These are phyloP conservation scores for Penicillium arizonense DNA, from an alignment of 495 filamentous ascomycete species.

Conservation along the genomic window DNA sequence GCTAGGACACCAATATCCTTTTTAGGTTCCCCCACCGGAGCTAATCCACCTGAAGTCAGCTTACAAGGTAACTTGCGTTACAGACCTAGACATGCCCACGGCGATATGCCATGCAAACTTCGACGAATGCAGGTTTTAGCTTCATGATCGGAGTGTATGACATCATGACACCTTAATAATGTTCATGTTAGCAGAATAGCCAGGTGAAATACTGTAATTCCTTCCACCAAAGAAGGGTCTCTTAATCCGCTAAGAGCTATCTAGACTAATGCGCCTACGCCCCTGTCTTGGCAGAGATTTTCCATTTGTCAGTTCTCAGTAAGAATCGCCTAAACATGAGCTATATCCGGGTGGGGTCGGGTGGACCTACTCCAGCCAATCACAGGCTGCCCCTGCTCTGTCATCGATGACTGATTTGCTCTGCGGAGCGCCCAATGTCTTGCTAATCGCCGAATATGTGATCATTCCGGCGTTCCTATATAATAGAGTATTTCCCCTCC, in stretches of 20 bases:
- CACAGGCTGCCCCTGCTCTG: slow-evolving; percentile 20
- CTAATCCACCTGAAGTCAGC: background rate
- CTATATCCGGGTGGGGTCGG: slow-evolving; percentile 13
- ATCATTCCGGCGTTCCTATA: background rate
- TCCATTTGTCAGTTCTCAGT: slow-evolving; percentile 40
- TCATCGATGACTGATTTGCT: slow-evolving; percentile 37
- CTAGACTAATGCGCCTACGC: background rate
- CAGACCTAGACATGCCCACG: too few species aligned
- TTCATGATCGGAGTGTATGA: slow-evolving; percentile 10
- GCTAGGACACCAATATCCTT: background rate
- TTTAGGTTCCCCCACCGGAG: background rate
- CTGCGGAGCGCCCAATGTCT: slow-evolving; percentile 3
- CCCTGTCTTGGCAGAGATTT: background rate
- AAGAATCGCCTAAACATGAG: slow-evolving; percentile 25
- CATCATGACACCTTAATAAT: slow-evolving; percentile 1
- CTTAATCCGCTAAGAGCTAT: background rate
- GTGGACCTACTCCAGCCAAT: slow-evolving; percentile 15
- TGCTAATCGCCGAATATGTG: slow-evolving; percentile 8
- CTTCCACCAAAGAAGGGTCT: too few species aligned
- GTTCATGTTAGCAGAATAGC: too few species aligned
- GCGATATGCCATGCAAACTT: too few species aligned
- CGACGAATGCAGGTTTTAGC: background rate
- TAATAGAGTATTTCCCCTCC: slow-evolving; percentile 9
- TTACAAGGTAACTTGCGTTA: background rate
- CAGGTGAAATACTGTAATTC: too few species aligned